Conservation (phyloP, 2,329 filamentous ascomycete species). For the Penicillium nordicum region DNA sequence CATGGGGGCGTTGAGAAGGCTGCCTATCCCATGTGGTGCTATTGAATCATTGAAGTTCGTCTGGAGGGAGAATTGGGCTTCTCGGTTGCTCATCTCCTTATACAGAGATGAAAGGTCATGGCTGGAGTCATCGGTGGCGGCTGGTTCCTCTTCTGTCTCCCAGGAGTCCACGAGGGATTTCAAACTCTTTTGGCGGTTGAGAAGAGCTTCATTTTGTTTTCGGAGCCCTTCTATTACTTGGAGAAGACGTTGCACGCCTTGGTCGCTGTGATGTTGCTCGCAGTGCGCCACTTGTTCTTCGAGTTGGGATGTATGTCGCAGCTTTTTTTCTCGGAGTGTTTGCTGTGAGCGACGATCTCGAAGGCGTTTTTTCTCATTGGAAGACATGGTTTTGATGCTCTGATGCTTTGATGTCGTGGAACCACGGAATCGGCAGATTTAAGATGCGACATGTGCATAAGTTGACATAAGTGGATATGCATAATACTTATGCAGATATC, state of each 20-base stretch:
- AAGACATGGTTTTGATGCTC: slow-evolving; percentile 2
- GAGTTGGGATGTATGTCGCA: slow-evolving; percentile 17
- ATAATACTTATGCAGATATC: not conserved
- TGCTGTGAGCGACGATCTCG: slow-evolving; percentile 29
- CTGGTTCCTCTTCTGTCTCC: slow-evolving; percentile 9
- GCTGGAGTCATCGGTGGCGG: not conserved
- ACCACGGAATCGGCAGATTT: not conserved
- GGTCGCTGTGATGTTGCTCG: slow-evolving; percentile 23
- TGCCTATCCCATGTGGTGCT: not conserved
- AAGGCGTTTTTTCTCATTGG: slow-evolving; percentile 21
- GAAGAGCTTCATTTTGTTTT: slow-evolving; percentile 22
- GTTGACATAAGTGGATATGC: not conserved
- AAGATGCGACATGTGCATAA: not conserved
- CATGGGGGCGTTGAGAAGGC: not conserved
- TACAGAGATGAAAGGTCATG: not conserved
- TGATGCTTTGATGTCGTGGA: not conserved
- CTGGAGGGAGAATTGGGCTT: not conserved
- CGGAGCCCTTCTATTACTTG: slow-evolving; percentile 21
- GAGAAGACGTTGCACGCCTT: slow-evolving; percentile 16
- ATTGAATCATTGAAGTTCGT: not conserved
- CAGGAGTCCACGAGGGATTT: slow-evolving; percentile 21
- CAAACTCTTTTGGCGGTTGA: slow-evolving; percentile 17
- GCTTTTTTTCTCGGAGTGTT: slow-evolving; percentile 25
- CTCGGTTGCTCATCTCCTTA: not conserved
- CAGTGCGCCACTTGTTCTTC: slow-evolving; percentile 25